Percentiles rank a stretch among this genome's conserved stretches.
Conservation (phyloP, 1,139 yeast species). For the Kodamaea fungicola region DNA sequence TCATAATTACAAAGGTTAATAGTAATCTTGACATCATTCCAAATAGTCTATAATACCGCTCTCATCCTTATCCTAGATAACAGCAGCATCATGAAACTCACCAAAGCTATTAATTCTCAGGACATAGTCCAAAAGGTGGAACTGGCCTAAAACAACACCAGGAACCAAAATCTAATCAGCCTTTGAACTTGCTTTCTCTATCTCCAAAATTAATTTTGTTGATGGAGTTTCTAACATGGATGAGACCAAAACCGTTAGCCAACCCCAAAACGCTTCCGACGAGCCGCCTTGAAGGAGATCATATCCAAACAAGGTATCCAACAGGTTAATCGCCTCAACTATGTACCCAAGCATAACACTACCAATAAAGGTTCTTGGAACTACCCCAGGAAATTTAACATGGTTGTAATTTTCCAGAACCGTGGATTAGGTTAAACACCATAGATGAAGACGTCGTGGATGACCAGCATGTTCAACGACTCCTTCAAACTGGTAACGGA, state of each 20-base stretch:
- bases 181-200: conserved; percentile 15
- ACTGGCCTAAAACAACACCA: conserved; percentile 60
- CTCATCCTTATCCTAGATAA: conserved; percentile 77
- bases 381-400: conserved; percentile 77
- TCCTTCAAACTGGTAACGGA: conserved; percentile 94
- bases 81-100: conserved; percentile 39
- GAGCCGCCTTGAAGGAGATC: conserved; percentile 16
- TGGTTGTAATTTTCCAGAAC: conserved; percentile 61
- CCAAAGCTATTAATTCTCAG: conserved; percentile 75
- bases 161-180: conserved; percentile 55
- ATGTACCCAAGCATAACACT: conserved; percentile 53
- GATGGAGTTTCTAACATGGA: conserved; percentile 24
- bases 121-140: conserved; percentile 74
- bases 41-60: conserved; percentile 29
- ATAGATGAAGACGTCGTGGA: conserved; percentile 71
- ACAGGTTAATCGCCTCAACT: conserved; percentile 27
- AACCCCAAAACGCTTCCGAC: conserved; percentile 55
- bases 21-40: conserved; percentile 55
- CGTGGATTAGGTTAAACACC: conserved; percentile 47
- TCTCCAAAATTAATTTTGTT: conserved; percentile 24
- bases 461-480: conserved; percentile 86
- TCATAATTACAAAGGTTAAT: conserved; percentile 5
- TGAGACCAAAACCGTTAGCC: conserved; percentile 35
- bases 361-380: conserved; percentile 83
- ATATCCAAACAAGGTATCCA: conserved; percentile 16